Evolutionary conservation across 2,329 filamentous ascomycete genomes (phyloP).

Genomic region (Lachnellula arida): DNA sequence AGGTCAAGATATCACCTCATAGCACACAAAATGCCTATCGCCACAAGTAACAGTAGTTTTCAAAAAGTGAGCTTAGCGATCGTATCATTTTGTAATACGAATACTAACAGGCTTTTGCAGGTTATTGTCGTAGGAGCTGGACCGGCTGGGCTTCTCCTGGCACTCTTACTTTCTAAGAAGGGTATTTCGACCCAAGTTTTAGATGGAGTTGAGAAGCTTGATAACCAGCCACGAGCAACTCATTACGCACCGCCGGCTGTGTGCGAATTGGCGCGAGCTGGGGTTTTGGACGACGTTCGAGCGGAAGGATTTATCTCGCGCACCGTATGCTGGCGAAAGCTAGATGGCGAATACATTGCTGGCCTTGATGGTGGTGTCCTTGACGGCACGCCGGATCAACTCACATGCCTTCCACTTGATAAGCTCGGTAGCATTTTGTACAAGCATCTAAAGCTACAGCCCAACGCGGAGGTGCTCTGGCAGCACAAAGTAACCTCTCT

Average conservation of each 20-base stretch:
- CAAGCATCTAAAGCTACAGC: constrained; percentile 33
- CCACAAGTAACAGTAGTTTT: too few relatives aligned
- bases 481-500: constrained; percentile 42
- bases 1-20: too few relatives aligned
- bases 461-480: constrained; percentile 39
- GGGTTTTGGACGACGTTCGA: not conserved
- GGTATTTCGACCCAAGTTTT: not conserved
- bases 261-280: not conserved
- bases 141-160: not conserved
- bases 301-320: not conserved
- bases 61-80: too few relatives aligned
- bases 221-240: not conserved
- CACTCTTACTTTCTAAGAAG: not conserved
- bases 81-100: too few relatives aligned
- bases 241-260: not conserved
- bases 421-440: constrained; percentile 39
- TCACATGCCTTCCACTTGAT: constrained; percentile 42
- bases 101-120: not conserved
- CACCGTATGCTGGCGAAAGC: not conserved
- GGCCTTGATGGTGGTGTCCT: constrained; percentile 24
- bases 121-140: constrained; percentile 8
- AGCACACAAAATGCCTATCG: too few relatives aligned
- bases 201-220: not conserved
- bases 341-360: not conserved
- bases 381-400: constrained; percentile 31